These are phyloP conservation scores for Linnemannia hyalina DNA, from an alignment of 192 early-diverging fungal genomes.

Conservation along the genomic window DNA sequence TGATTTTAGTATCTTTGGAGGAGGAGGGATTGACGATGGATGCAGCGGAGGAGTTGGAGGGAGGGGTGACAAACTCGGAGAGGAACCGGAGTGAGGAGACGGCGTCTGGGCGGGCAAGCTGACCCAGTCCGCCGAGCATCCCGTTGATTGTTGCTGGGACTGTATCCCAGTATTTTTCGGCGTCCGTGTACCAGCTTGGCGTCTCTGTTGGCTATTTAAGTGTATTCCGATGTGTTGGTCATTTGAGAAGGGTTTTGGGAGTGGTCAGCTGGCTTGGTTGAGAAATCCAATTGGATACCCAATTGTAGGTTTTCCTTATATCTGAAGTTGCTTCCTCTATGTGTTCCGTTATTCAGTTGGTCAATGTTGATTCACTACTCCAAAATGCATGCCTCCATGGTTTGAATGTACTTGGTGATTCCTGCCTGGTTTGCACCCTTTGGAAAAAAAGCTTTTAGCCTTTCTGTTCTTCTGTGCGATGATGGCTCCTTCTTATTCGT, in stretches of 20 bases:
- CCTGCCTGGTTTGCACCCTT: not conserved
- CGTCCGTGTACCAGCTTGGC: constrained; percentile 76
- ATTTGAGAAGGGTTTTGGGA: not conserved
- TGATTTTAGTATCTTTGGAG: constrained; percentile 30
- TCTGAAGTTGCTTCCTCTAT: too few relatives aligned
- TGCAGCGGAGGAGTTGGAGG: constrained; percentile 7
- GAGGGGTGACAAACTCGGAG: constrained; percentile 67
- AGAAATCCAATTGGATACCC: not conserved
- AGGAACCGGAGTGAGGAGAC: constrained; percentile 78
- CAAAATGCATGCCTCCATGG: constrained; percentile 41
- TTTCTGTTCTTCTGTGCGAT: not conserved
- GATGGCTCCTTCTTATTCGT: not conserved
- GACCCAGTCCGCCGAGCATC: constrained; percentile 91
- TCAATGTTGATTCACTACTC: not conserved
- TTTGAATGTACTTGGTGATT: constrained; percentile 3
- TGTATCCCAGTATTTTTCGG: constrained; percentile 68
- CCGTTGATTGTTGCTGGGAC: constrained; percentile 82
- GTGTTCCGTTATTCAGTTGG: too few relatives aligned
- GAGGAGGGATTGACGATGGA: constrained; percentile 34
- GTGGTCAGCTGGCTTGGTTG: not conserved
- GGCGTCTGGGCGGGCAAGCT: constrained; percentile 81
- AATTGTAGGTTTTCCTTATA: too few relatives aligned
- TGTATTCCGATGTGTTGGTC: not conserved
- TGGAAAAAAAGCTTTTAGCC: not conserved
- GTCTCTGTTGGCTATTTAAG: constrained; percentile 36